These are phyloP conservation scores for Wickerhamomyces mucosus DNA, from an alignment of 805 yeast species.

Conservation along the genomic window DNA sequence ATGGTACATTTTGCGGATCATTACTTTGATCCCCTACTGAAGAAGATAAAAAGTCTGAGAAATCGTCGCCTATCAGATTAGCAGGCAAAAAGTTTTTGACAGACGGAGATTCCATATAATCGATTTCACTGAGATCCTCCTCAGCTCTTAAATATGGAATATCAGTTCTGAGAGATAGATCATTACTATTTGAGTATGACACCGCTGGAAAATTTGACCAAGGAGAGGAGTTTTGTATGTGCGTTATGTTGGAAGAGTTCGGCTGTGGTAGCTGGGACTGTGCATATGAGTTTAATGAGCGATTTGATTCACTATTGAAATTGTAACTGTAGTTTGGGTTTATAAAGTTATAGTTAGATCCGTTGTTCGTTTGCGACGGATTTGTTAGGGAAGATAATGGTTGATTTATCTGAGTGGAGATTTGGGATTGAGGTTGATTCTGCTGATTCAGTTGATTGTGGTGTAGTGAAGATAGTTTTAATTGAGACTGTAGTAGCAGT, in stretches of 20 bases:
- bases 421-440: not conserved
- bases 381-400: not conserved
- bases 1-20: not conserved
- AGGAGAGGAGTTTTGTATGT: not conserved
- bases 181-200: not conserved
- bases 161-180: not conserved
- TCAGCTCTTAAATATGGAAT: no score
- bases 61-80: slow-evolving; percentile 20
- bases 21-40: not conserved
- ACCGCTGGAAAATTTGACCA: not conserved
- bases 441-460: not conserved
- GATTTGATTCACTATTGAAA: not conserved
- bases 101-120: slow-evolving; percentile 23
- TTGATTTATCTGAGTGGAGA: not conserved
- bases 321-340: not conserved
- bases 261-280: not conserved
- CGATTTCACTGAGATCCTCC: slow-evolving; percentile 7
- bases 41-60: slow-evolving; percentile 7
- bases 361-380: not conserved
- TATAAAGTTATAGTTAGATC: not conserved
- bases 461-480: slow-evolving; percentile 3
- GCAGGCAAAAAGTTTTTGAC: slow-evolving; percentile 28
- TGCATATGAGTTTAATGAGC: not conserved
- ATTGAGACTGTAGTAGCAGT: slow-evolving; percentile 1
- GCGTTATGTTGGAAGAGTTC: not conserved